Evolutionary conservation across 2,329 filamentous ascomycete species (phyloP).

Genomic region (Aspergillus terreus): DNA sequence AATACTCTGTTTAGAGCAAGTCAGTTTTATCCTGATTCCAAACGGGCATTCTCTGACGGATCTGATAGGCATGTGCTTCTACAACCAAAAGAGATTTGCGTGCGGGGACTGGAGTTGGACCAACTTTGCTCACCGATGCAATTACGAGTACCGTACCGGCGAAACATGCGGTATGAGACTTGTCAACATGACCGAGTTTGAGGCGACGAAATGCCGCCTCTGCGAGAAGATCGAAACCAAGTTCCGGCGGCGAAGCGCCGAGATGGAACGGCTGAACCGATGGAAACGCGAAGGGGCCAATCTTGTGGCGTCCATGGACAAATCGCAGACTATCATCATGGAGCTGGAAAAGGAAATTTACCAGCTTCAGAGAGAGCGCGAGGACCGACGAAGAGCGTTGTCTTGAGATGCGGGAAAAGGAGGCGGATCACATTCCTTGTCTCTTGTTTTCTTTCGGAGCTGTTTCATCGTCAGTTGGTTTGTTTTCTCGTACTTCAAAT

Average conservation of each 20-base stretch:
- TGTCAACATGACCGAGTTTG: slow-evolving; percentile 68
- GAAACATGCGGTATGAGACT: slow-evolving; percentile 95
- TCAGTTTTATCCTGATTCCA: slow-evolving; percentile 28
- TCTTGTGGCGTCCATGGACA: slow-evolving; percentile 59
- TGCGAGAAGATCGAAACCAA: slow-evolving; percentile 91
- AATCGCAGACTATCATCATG: slow-evolving; percentile 69
- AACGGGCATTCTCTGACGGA: slow-evolving; percentile 25
- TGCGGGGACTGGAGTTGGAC: slow-evolving; percentile 96
- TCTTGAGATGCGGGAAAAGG: slow-evolving; percentile 11
- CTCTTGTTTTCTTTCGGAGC: slow-evolving; percentile 13
- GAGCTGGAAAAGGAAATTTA: slow-evolving; percentile 66
- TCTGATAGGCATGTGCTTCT: slow-evolving; percentile 78
- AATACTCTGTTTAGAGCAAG: slow-evolving; percentile 25
- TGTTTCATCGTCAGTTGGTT: slow-evolving; percentile 3
- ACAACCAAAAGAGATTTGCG: slow-evolving; percentile 78
- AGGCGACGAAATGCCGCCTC: slow-evolving; percentile 68
- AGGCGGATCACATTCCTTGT: slow-evolving; percentile 5
- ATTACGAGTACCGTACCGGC: slow-evolving; percentile 89
- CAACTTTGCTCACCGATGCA: slow-evolving; percentile 87
- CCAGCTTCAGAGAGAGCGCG: slow-evolving; percentile 59
- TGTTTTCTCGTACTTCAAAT: background rate
- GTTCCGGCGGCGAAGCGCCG: slow-evolving; percentile 68
- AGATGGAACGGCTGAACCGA: slow-evolving; percentile 68
- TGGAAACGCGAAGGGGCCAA: slow-evolving; percentile 69
- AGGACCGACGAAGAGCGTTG: slow-evolving; percentile 33